Base-by-base conservation (phyloP, 1,284 basidiomycete species). In the Naganishia sp. region DNA sequence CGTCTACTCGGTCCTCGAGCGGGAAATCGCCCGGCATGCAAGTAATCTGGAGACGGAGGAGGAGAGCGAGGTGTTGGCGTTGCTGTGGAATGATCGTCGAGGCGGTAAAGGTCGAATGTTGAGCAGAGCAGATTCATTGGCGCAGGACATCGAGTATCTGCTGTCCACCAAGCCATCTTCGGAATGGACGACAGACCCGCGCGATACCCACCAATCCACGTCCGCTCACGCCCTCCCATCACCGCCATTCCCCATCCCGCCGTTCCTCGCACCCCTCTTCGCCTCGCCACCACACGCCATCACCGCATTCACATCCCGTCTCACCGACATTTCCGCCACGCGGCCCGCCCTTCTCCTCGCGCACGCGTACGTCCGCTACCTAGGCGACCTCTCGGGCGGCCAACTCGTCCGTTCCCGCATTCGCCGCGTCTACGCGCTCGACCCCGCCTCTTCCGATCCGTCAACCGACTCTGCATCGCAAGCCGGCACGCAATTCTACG, bases 381-480 rank as follows among this genome's bases (percentile, higher is more conserved):
- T 93, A n/a, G 90, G 90, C 65, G 90, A 93, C 77, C 82, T 92
- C 42, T 88, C 86, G 55, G 90, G 90, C 18, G 90, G 91, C 0
- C 90, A 92, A 80, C 82, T 85, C 69, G 88, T 92, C 72, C 82
- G 86, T 36, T 82, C 85, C 46, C 82, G 81, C 48, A 79, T 90
- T 25, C 82, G 83, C 21, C 88, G 88, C 77, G 85, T 87, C 13
- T 91, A 90, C 74, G 83, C 78, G 9, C 82, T 91, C 1, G 83
- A 86, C 65, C 61, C 64, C 7, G 36, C 56, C 5, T 43, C 48
- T 7, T 39, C 36, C 2, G 36, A 39, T 9, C 23, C 50, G 4
- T 52, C 67, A 44, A 39, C 56, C 11, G 81, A 83, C 49, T 81
- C 80, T 0, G 73, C 78, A 33, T 16, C 49, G 16, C 42, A 45